phyloP scores from a whole-genome alignment of 1,139 yeast genomes.

The Komagataea norvegica region DNA sequence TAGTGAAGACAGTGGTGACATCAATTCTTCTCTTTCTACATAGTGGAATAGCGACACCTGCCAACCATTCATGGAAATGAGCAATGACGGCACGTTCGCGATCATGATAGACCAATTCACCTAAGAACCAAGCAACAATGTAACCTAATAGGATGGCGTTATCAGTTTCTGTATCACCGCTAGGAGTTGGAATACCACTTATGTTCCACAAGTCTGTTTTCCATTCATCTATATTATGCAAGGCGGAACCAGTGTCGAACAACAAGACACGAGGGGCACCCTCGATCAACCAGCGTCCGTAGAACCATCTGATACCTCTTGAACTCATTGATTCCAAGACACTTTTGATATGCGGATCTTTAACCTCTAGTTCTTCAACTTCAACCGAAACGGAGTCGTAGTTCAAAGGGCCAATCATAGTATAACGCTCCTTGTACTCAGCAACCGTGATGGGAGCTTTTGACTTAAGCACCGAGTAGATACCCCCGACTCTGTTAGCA shows the following conservation, averaged over 20 bases:
- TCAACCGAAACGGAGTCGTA: constrained; percentile 81
- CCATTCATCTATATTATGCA: constrained; percentile 78
- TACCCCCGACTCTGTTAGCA: constrained; percentile 96
- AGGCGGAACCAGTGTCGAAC: constrained; percentile 79
- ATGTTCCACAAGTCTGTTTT: constrained; percentile 87
- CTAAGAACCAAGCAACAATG: constrained; percentile 94
- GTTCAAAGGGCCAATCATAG: constrained; percentile 83
- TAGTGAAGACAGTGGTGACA: constrained; percentile 92
- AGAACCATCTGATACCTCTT: constrained; percentile 78
- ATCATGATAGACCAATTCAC: constrained; percentile 83
- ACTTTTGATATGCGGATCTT: constrained; percentile 53
- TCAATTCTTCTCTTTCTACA: constrained; percentile 90
- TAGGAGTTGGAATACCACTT: constrained; percentile 93
- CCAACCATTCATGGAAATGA: constrained; percentile 98
- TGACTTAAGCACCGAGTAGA: constrained; percentile 91
- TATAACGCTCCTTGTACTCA: constrained; percentile 85
- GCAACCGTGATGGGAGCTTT: constrained; percentile 96
- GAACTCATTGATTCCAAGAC: constrained; percentile 70
- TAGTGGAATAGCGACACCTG: constrained; percentile 91
- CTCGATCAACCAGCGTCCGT: constrained; percentile 96
- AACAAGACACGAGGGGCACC: constrained; percentile 93
- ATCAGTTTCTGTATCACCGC: constrained; percentile 80
- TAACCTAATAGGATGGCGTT: constrained; percentile 92
- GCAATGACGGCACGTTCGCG: constrained; percentile 83
- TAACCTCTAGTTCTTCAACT: constrained; percentile 74